Base-by-base conservation (phyloP, 176 grass and related monocot species). In the Musa itinerans region DNA sequence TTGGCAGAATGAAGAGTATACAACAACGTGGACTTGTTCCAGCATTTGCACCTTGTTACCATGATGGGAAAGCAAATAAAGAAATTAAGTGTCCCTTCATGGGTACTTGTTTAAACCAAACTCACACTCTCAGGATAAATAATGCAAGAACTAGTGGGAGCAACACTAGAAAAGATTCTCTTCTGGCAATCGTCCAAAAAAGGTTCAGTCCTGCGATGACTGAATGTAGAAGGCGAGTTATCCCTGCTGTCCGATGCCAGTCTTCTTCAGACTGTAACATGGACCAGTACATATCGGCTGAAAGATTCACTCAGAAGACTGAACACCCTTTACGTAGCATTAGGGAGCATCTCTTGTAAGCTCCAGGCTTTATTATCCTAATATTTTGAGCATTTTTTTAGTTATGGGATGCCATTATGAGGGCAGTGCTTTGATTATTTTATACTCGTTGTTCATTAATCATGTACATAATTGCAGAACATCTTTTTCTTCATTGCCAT, bases 181-280 rank as follows among this genome's bases (percentile, higher is more conserved):
- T 14, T 0, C 61, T 53, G 22, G 14, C 3, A 2, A 48, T 27
- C 2, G 62, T 78, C 51, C 57, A 50, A 53, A 11, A 69, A 49
- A 75, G 83, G 50, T 76, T 61, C 21, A 52, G 65, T 12, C 77
- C n/a, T 20, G 23, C 56, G 63, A 6, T 83, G 34, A 64, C 22
- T 26, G 59, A 68, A 78, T 81, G 26, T 49, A 81, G 79, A 73
- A 85, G 63, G 52, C 87, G 82, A 12, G 11, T 23, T 21, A 26
- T 69, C 70, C 81, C 76, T 24, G 68, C 78, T 9, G 62, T 79
- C 48, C 73, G 69, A 34, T 78, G 81, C 61, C 79, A 82, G 59
- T 78, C 83, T 13, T 81, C 84, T 74, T 88, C 85, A 65, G 78
- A 81, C 15, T 80, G 56, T 80, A 58, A 69, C 51, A 78, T 66